Base-by-base conservation (phyloP, 2,329 filamentous ascomycete genomes). In the Penicillium hordei region DNA sequence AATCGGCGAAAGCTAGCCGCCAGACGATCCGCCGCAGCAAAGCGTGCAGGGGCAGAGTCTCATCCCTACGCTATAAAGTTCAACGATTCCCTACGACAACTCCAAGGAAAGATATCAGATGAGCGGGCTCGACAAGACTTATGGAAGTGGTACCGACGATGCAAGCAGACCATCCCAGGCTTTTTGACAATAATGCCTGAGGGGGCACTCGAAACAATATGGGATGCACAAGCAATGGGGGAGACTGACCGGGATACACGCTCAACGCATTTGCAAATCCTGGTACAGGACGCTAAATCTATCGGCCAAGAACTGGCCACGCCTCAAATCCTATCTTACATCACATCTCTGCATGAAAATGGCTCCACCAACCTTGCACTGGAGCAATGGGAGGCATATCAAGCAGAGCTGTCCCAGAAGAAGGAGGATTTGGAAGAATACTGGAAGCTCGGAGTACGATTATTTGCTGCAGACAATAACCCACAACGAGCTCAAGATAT, bases 281-380 rank as follows among this genome's bases (percentile, higher is more conserved):
- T 93, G 3, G 81, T 84, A 5, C 81, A 86, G 65, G 89, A 92
- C 68, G 88, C 91, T 79, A 78, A 80, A 55, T 79, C 82, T 5
- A 82, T 83, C 19, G 85, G 83, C 8, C 78, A 84, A 48, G 63
- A 77, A 1, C 75, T 92, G 52, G 79, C 75, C 13, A 79, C 81
- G 4, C 71, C 78, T 2, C 87, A 90, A 65, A 84, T 86, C 62
- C 75, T 92, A 19, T 75, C 88, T 29, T 86, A 86, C 33, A 85
- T 92, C 33, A 86, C 91, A 68, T 85, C 88, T 56, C 78, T 89
- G 40, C 87, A 89, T 62, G 77, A 86, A 6, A 81, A 83, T 40
- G 88, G 86, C 2, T 84, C 83, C 70, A 79, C 82, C 56, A 75
- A 78, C 5, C 81, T 83, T 62, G 88, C 88, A 0, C 72, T 89